These are phyloP conservation scores for Aspergillus proliferans DNA, from an alignment of 2,329 filamentous ascomycete species.

Conservation along the genomic window DNA sequence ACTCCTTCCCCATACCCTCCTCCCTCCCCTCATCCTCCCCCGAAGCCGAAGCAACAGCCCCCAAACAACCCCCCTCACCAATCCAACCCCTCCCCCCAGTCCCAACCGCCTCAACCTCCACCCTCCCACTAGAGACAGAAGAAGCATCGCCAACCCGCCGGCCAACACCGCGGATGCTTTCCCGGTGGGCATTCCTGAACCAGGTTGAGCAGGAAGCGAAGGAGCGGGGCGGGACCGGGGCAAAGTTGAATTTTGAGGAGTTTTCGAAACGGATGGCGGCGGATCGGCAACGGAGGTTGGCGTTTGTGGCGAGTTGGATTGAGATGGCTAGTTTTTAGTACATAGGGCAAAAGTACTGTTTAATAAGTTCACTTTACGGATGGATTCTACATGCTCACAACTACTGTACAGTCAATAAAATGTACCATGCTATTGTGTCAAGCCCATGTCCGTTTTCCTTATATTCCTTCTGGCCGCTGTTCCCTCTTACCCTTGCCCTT, in stretches of 20 bases:
- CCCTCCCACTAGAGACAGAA: slow-evolving; percentile 8
- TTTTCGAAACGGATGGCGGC: slow-evolving; percentile 69
- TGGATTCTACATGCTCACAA: background rate
- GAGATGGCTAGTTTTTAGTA: slow-evolving; percentile 60
- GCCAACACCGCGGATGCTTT: slow-evolving; percentile 34
- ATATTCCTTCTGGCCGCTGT: too few relatives aligned
- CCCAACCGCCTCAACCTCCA: slow-evolving; percentile 10
- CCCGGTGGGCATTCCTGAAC: slow-evolving; percentile 49
- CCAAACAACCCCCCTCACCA: slow-evolving; percentile 27
- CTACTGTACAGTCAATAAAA: too few relatives aligned
- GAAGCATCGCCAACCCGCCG: slow-evolving; percentile 12
- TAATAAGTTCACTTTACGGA: background rate
- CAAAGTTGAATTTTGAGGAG: slow-evolving; percentile 69
- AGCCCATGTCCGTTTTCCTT: too few relatives aligned
- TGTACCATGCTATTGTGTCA: too few relatives aligned
- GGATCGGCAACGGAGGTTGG: slow-evolving; percentile 62
- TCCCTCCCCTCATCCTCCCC: slow-evolving; percentile 24
- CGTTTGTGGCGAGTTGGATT: slow-evolving; percentile 86
- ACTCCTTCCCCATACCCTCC: slow-evolving; percentile 26
- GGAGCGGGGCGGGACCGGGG: slow-evolving; percentile 66
- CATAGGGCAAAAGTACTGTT: background rate
- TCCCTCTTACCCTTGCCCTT: too few relatives aligned
- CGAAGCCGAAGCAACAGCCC: slow-evolving; percentile 28
- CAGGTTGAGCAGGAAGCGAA: slow-evolving; percentile 62
- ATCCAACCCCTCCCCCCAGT: slow-evolving; percentile 26